Evolutionary conservation across 2,329 filamentous ascomycete genomes (phyloP), one percentile per base, ranked within the genome.

Genomic region (Arthrobotrys pseudoclavata): DNA sequence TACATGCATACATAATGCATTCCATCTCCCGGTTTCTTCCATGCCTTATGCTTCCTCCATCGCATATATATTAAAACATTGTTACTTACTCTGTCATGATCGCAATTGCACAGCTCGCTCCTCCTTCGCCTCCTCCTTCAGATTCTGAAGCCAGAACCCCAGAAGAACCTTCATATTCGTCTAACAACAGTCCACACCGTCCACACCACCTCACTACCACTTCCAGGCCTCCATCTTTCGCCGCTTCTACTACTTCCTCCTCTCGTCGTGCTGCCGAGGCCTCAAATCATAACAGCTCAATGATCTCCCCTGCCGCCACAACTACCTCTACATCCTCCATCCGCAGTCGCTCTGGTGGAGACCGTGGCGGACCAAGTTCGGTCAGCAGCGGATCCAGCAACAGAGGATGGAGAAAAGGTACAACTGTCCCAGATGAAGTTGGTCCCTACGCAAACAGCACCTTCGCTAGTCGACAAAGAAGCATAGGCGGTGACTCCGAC

Each of bases 371-470:
- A 4, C 29, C 67, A 26, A 52, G 74, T n/a, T 70, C 74, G 4
- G 61, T 71, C 22, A 68, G 67, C 20, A 69, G 67, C 29, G 34
- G 48, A 26, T 71, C 67, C 37, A 76, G 67, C 52, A 47, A 55
- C n/a, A 53, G 67, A 64, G 29, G 29, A 29, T 24, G 45, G 9
- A 77, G 53, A 55, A 76, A 64, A 47, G 62, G 62, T 1, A 63
- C 67, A 24, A 70, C 74, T 20, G 45, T 62, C 13, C 74, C 74
- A 20, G 29, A 53, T 20, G 61, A 68, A 7, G 61, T 71, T 12
- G 74, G 67, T 4, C 47, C 72, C 20, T 76, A 20, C n/a, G 72
- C 72, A 13, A 76, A 76, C 9, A 76, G 72, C 52, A 76, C 72
- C 9, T 69, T 70, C 31, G 72, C 72, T 2, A 76, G 72, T 12